Evolutionary conservation across 1,284 basidiomycete genomes (phyloP).

Genomic region (Hypsizygus ulmarius): DNA sequence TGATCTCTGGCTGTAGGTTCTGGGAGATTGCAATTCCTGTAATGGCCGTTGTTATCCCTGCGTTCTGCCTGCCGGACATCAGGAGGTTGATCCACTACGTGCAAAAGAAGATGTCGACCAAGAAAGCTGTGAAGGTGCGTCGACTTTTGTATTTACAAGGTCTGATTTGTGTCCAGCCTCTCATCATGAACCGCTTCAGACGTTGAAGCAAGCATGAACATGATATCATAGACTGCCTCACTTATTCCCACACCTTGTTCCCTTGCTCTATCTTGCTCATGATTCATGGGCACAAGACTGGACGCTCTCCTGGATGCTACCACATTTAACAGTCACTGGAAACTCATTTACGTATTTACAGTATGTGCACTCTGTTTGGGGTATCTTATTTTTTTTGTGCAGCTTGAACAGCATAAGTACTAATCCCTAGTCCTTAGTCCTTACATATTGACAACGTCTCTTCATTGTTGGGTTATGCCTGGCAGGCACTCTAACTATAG

Average conservation of each 20-base stretch:
- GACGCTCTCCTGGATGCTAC: no score
- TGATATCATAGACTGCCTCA: neutral
- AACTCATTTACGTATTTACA: neutral
- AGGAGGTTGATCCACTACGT: conserved; percentile 16
- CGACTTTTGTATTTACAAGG: neutral
- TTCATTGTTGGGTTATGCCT: no score
- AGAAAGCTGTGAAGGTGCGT: conserved; percentile 19
- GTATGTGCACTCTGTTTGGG: neutral
- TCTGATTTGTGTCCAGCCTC: neutral
- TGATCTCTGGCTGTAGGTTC: conserved; percentile 15
- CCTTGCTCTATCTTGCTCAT: neutral
- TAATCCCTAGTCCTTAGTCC: no score
- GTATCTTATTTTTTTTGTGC: no score
- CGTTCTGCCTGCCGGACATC: conserved; percentile 22
- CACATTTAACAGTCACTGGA: no score
- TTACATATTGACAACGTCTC: no score
- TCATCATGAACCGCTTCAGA: conserved; percentile 13
- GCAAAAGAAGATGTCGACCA: conserved; percentile 17
- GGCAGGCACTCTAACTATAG: no score
- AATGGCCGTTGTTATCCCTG: conserved; percentile 21
- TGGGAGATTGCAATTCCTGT: conserved; percentile 24
- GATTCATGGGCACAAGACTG: neutral
- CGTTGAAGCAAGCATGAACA: conserved; percentile 17
- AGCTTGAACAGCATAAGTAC: no score
- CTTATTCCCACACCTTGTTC: neutral